Evolutionary conservation across 306 rosid genomes (phyloP).

Genomic region (Lagenaria siceraria): DNA sequence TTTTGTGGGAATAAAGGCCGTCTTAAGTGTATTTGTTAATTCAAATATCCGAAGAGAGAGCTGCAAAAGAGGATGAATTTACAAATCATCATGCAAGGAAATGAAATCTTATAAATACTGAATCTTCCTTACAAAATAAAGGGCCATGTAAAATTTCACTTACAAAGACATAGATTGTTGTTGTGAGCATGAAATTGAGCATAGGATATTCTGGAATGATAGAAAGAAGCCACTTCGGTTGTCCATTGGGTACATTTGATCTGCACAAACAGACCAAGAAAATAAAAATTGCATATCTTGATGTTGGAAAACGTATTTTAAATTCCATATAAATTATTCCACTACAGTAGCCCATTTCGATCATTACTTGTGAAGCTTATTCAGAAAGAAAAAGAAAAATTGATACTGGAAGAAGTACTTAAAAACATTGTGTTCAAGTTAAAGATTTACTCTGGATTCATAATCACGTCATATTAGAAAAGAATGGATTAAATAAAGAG

Average conservation of each 20-base stretch:
- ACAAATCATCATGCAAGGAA: background rate
- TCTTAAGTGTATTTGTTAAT: constrained; percentile 71
- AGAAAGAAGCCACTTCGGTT: constrained; percentile 95
- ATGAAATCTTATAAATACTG: background rate
- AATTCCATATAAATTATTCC: background rate
- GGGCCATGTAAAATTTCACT: constrained; percentile 15
- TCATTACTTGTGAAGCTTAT: background rate
- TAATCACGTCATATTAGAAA: background rate
- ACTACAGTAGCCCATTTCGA: background rate
- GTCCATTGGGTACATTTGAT: constrained; percentile 85
- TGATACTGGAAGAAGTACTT: background rate
- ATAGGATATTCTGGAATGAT: constrained; percentile 77
- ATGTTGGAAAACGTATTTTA: background rate
- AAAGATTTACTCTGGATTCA: background rate
- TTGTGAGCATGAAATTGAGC: constrained; percentile 94
- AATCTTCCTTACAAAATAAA: background rate
- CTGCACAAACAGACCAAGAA: constrained; percentile 24
- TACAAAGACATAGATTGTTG: constrained; percentile 72
- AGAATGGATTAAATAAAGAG: background rate
- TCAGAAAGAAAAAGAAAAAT: background rate
- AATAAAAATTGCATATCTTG: background rate
- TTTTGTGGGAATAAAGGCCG: constrained; percentile 70
- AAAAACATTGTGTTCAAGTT: background rate
- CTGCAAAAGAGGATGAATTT: constrained; percentile 22
- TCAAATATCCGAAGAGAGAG: constrained; percentile 85